Conservation (phyloP, 2,329 filamentous ascomycete genomes). For the Mycosphaerelloides madeirae region DNA sequence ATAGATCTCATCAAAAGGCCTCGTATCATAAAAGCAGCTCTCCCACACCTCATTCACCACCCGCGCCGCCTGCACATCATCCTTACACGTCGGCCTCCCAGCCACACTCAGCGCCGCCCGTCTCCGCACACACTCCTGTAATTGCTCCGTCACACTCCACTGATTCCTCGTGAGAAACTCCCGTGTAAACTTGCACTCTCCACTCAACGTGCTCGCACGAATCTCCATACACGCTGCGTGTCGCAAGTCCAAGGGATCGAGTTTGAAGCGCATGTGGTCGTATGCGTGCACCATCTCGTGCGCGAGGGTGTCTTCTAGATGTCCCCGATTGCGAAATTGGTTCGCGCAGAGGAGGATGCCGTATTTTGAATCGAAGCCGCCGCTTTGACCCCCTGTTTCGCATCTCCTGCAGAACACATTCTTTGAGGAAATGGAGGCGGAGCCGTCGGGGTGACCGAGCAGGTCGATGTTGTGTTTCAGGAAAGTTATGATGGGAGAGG, state of each 20-base stretch:
- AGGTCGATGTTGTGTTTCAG: slow-evolving; percentile 73
- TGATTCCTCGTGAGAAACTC: slow-evolving; percentile 83
- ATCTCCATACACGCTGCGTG: slow-evolving; percentile 98
- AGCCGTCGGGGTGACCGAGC: slow-evolving; percentile 52
- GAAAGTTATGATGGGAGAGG: slow-evolving; percentile 84
- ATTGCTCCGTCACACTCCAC: slow-evolving; percentile 84
- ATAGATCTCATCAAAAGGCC: slow-evolving; percentile 96
- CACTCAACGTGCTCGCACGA: slow-evolving; percentile 83
- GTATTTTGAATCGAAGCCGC: slow-evolving; percentile 80
- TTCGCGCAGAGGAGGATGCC: slow-evolving; percentile 94
- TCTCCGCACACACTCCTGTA: slow-evolving; percentile 84
- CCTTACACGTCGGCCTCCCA: slow-evolving; percentile 72
- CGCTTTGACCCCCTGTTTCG: slow-evolving; percentile 59
- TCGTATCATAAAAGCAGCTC: slow-evolving; percentile 88
- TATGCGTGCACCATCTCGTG: slow-evolving; percentile 99
- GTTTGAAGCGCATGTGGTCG: slow-evolving; percentile 86
- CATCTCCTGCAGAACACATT: slow-evolving; percentile 85
- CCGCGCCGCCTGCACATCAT: slow-evolving; percentile 78
- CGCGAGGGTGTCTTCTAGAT: slow-evolving; percentile 87
- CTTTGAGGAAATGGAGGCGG: slow-evolving; percentile 61
- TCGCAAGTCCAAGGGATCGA: slow-evolving; percentile 74
- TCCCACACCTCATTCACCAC: slow-evolving; percentile 98
- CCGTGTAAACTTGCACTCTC: slow-evolving; percentile 84
- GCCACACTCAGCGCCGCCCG: slow-evolving; percentile 76
- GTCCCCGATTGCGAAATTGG: slow-evolving; percentile 71